Evolutionary conservation across 1,284 basidiomycete species (phyloP).

Genomic region (Trametes polyzona): DNA sequence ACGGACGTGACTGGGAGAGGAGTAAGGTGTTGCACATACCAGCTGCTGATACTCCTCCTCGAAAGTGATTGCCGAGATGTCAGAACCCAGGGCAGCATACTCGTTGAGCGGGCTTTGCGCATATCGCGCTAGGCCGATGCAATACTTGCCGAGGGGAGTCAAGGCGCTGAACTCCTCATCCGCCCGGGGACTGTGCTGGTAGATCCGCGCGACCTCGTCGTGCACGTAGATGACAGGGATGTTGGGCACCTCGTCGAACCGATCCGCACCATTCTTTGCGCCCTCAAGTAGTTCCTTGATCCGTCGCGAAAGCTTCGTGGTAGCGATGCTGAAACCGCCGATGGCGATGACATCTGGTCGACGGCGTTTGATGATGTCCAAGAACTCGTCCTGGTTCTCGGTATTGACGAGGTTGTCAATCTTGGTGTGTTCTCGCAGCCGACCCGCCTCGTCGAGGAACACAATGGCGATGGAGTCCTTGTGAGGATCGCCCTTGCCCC

Average conservation of each 20-base stretch:
- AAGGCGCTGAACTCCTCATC: slow-evolving; percentile 86
- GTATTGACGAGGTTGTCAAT: slow-evolving; percentile 85
- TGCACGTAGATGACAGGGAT: slow-evolving; percentile 84
- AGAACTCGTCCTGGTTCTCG: slow-evolving; percentile 74
- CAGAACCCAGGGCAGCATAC: slow-evolving; percentile 84
- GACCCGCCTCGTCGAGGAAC: slow-evolving; percentile 87
- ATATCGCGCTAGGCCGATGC: slow-evolving; percentile 93
- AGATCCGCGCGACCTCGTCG: slow-evolving; percentile 94
- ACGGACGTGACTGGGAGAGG: background rate
- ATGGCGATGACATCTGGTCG: slow-evolving; percentile 90
- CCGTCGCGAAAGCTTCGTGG: slow-evolving; percentile 70
- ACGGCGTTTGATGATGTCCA: slow-evolving; percentile 79
- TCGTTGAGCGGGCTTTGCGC: slow-evolving; percentile 94
- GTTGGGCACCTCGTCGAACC: slow-evolving; percentile 49
- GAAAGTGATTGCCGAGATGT: slow-evolving; percentile 82
- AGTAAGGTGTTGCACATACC: slow-evolving; percentile 49
- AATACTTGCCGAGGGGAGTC: slow-evolving; percentile 87
- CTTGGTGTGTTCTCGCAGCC: slow-evolving; percentile 86
- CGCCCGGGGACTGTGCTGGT: slow-evolving; percentile 90
- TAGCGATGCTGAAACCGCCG: slow-evolving; percentile 87
- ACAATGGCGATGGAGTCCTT: slow-evolving; percentile 89
- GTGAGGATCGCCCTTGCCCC: slow-evolving; percentile 93
- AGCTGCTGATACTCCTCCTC: slow-evolving; percentile 88
- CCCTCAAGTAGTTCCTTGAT: slow-evolving; percentile 53
- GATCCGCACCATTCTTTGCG: slow-evolving; percentile 27